These are phyloP conservation scores for Lactarius pseudohatsudake DNA, from an alignment of 768 basidiomycete species.

Conservation along the genomic window DNA sequence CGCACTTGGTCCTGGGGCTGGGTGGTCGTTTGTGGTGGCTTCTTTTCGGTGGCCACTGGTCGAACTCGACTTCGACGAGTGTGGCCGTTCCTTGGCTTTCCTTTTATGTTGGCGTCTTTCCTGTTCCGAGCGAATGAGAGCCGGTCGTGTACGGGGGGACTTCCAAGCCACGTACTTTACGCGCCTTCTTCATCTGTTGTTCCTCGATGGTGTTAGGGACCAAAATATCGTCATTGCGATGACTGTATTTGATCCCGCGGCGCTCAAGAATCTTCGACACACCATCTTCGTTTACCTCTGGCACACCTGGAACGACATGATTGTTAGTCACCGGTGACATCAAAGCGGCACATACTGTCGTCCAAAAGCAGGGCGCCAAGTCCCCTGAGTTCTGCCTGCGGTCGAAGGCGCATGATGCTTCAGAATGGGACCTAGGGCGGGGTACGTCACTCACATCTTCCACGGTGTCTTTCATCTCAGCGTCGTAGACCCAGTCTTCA, in stretches of 20 bases:
- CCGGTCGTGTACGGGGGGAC: not conserved
- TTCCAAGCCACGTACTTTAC: conserved; percentile 42
- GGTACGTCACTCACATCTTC: conserved; percentile 25
- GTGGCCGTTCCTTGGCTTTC: conserved; percentile 28
- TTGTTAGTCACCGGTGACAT: conserved; percentile 34
- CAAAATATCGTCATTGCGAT: conserved; percentile 71
- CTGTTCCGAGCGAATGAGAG: conserved; percentile 20
- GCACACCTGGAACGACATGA: conserved; percentile 33
- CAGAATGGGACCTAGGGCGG: not conserved
- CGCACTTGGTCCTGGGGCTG: conserved; percentile 54
- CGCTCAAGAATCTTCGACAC: conserved; percentile 56
- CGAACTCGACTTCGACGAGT: conserved; percentile 36
- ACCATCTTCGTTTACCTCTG: conserved; percentile 44
- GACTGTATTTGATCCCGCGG: conserved; percentile 69
- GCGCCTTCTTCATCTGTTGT: conserved; percentile 53
- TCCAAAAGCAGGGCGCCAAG: conserved; percentile 54
- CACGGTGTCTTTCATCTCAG: conserved; percentile 47
- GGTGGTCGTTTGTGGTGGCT: conserved; percentile 52
- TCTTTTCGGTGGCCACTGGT: conserved; percentile 59
- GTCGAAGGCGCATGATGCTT: not conserved
- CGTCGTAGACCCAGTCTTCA: conserved; percentile 45
- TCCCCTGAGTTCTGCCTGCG: conserved; percentile 50
- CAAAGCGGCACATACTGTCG: conserved; percentile 25
- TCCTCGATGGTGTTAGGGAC: conserved; percentile 68
- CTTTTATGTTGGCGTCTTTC: conserved; percentile 31